Conservation (phyloP, 257 asterid species). For the Mentha longifolia region DNA sequence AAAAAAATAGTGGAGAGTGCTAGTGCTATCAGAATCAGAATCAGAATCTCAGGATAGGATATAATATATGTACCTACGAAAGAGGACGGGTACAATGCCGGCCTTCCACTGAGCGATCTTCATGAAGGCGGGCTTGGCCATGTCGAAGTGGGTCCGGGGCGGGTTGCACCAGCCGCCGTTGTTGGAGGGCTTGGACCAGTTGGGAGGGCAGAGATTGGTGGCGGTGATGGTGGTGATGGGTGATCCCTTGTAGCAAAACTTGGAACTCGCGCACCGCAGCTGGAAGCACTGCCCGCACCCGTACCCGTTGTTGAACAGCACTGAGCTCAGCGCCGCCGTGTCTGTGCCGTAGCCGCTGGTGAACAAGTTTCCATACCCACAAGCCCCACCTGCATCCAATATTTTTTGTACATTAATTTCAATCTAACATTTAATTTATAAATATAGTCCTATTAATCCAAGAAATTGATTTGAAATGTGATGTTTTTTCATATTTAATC, state of each 20-base stretch:
- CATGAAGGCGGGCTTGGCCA: constrained; percentile 84
- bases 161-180: constrained; percentile 97
- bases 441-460: background rate
- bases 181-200: constrained; percentile 69
- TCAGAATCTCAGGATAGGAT: no score
- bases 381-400: constrained; percentile 64
- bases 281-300: constrained; percentile 88
- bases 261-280: constrained; percentile 52
- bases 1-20: no score
- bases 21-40: no score
- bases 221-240: constrained; percentile 67
- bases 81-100: constrained; percentile 75
- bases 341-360: constrained; percentile 69
- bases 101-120: constrained; percentile 80
- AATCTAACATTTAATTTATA: background rate
- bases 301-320: constrained; percentile 71
- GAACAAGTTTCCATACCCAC: constrained; percentile 77
- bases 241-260: constrained; percentile 54
- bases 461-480: background rate
- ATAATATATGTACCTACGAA: constrained; percentile 54
- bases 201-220: constrained; percentile 89
- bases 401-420: background rate
- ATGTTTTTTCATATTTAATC: no score
- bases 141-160: constrained; percentile 79
- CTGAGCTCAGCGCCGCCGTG: constrained; percentile 82